Evolutionary conservation across 495 filamentous ascomycete species (phyloP).

Genomic region (Trichocladium antarcticum): DNA sequence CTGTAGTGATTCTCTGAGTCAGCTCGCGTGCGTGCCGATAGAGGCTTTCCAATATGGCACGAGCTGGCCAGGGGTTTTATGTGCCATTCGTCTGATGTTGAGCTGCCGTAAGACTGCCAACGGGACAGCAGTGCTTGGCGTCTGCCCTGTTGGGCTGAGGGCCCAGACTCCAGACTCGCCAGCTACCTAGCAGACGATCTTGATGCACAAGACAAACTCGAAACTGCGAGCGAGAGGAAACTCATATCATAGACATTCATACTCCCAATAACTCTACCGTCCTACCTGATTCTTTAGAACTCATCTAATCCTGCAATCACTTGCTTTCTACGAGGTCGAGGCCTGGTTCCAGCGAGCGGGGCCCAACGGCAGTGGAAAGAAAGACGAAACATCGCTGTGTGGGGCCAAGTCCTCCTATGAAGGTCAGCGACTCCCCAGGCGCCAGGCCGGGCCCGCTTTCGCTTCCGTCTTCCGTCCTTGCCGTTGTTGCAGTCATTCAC

Average conservation of each 20-base stretch:
- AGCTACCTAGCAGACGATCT: not conserved
- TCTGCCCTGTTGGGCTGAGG: not conserved
- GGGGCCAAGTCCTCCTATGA: conserved; percentile 3
- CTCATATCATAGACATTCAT: too few relatives aligned
- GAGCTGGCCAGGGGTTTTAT: not conserved
- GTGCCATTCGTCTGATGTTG: not conserved
- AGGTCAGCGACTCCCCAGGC: not conserved
- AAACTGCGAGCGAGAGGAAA: not conserved
- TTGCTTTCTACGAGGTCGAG: too few relatives aligned
- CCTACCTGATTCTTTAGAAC: too few relatives aligned
- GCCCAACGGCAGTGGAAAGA: not conserved
- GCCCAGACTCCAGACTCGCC: not conserved
- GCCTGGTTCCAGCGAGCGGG: too few relatives aligned
- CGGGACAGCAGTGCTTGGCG: not conserved
- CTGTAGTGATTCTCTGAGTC: not conserved
- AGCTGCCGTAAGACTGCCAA: not conserved
- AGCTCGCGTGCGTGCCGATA: not conserved
- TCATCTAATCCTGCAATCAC: too few relatives aligned
- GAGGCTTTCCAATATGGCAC: not conserved
- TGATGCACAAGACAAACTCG: not conserved
- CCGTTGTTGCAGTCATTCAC: not conserved
- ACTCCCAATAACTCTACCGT: too few relatives aligned
- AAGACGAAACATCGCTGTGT: conserved; percentile 3
- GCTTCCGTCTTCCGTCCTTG: not conserved
- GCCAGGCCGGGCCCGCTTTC: conserved; percentile 1